Conservation (phyloP, 768 basidiomycete genomes). For the Candolleomyces aberdarensis region DNA sequence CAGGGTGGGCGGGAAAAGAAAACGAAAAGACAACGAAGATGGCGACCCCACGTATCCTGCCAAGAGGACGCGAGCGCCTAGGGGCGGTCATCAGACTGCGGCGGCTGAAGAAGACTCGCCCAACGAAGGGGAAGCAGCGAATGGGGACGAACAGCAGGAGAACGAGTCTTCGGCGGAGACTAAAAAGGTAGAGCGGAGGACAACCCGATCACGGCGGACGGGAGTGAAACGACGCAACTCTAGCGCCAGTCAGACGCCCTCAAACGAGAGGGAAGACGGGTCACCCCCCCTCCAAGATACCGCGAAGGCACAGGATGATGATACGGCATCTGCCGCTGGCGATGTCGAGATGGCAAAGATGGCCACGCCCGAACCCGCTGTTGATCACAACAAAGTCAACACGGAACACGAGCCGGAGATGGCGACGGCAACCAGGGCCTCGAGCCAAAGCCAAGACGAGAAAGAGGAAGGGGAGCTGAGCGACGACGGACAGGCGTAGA, state of each 20-base stretch:
- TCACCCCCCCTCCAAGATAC: no score
- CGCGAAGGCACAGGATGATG: no score
- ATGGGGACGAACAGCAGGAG: neutral
- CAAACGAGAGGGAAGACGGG: neutral
- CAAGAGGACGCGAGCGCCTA: slow-evolving; percentile 56
- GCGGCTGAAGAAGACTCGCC: neutral
- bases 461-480: slow-evolving; percentile 4
- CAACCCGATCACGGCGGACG: neutral
- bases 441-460: neutral
- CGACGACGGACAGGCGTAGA: neutral
- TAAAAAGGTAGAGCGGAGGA: slow-evolving; percentile 1
- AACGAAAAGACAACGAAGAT: slow-evolving; percentile 59
- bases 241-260: neutral
- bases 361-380: no score
- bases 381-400: neutral
- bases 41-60: slow-evolving; percentile 70
- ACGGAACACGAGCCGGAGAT: neutral
- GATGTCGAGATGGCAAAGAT: no score
- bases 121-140: neutral
- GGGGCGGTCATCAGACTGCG: slow-evolving; percentile 23
- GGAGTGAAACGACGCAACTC: neutral
- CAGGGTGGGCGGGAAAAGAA: slow-evolving; percentile 39
- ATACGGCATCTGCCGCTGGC: no score
- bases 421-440: neutral
- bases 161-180: neutral